Base-by-base conservation (phyloP, 208 protist species). In the Acanthamoeba pearcei region DNA sequence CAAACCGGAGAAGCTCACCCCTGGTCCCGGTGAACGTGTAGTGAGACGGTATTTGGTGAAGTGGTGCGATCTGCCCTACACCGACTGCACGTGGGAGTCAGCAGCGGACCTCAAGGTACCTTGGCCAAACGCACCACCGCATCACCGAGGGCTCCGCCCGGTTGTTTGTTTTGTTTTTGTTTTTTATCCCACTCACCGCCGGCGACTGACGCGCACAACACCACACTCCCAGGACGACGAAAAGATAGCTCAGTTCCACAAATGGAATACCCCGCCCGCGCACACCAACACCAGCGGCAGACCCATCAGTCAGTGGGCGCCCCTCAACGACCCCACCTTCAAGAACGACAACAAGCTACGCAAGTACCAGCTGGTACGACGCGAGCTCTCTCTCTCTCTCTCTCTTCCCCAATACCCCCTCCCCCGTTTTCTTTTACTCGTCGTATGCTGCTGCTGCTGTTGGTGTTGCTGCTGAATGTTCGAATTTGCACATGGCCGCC, bases 281-380 rank as follows among this genome's bases (percentile, higher is more conserved):
- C n/a, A 68, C 51, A 51, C 60, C 32, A 91, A 91, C 55, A 91
- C 60, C 55, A 42, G 32, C 51, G 53, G 83, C 19, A 10, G 29
- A 17, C 83, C 55, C 46, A 42, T 51, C 35, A 91, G 55, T 42
- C 32, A 42, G 17, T 91, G n/a, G n/a, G 35, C 46, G 35, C 46
- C 83, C 32, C 60, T 91, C 17, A 70, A 51, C 27, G 83, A 91
- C 42, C 83, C 83, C 42, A 68, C 55, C 10, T 91, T 72, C 68
- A 76, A 94, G 51, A 83, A 83, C 46, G 90, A 51, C 9, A 94
- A 95, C 35, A 60, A 88, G 46, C 80, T 95, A 5, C 91, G 91
- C 38, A 72, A 66, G 15, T 99, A 99, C 92, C 99, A 99, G 96
- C 68, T 99, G 29, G 76, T 85, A 49, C 38, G 17, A 13, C 15